Evolutionary conservation across 371 early-diverging fungal genomes (phyloP), one percentile per base, ranked within the genome.

Genomic region (Mortierella sp.): DNA sequence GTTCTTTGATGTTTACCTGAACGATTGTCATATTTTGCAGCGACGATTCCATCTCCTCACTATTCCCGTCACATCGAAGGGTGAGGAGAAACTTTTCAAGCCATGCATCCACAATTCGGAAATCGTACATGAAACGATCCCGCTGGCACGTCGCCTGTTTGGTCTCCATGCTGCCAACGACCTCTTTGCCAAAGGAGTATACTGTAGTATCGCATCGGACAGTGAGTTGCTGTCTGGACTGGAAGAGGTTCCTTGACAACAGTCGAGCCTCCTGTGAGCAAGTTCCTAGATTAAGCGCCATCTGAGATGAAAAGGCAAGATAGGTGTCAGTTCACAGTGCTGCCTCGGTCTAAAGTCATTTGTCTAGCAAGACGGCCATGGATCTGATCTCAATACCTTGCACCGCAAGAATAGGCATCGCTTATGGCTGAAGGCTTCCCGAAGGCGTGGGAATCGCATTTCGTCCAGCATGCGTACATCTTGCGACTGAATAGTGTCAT

Each of bases 141-240:
- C 40, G 31, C 37, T 77, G 74, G 19, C 79, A 61, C 5, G 81
- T 60, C 0, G 85, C 85, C 44, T 82, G 85, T 21, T 85, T 84
- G 8, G 82, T 78, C 65, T 90, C 86, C 47, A 81, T 81, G 17
- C 86, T 79, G 51, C 86, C 83, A 4, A 88, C 62, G 1, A 87
- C 86, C 16, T 85, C 82, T 29, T 86, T 81, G 19, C 88, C 88
- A 67, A 86, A 90, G 0, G 89, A 88, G 48, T 85, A 88, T 28
- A 87, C 87, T 5, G 82, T 85, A 3, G 88, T 88, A 0, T 82
- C 83, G 73, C 88, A 88, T 58, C 85, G 83, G 27, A 90, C 76
- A 7, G 85, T 82, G 24, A 80, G 73, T 9, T 80, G 72, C 19
- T 83, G 81, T 4, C 65, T 65, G 0, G 88, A 81, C 46, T 90